These are phyloP conservation scores for Gentiana macrophylla DNA, from an alignment of 257 asterid species.

Conservation along the genomic window DNA sequence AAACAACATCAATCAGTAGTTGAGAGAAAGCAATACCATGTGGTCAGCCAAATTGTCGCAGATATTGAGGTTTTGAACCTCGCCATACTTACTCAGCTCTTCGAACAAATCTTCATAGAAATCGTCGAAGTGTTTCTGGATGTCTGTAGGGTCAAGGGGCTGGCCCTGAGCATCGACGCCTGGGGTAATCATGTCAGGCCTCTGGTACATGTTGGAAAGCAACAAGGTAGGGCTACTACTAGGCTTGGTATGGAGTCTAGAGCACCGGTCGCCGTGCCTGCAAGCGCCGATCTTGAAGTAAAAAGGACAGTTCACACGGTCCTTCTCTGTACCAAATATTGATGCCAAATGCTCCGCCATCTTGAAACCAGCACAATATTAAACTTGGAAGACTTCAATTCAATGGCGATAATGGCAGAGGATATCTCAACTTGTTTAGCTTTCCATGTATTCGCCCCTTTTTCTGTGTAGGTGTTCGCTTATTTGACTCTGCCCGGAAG, in stretches of 20 bases:
- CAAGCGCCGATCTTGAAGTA: slow-evolving; percentile 29
- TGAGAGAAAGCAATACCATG: slow-evolving; percentile 6
- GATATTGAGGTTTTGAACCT: slow-evolving; percentile 21
- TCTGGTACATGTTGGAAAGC: slow-evolving; percentile 17
- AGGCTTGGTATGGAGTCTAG: slow-evolving; percentile 18
- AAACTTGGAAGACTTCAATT: no score
- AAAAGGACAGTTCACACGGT: slow-evolving; percentile 21
- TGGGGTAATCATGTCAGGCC: slow-evolving; percentile 19
- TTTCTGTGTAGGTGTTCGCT: no score
- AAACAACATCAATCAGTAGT: no score
- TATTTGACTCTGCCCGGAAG: no score
- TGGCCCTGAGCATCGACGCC: slow-evolving; percentile 24
- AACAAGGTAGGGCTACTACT: slow-evolving; percentile 17
- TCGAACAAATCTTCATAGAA: slow-evolving; percentile 24
- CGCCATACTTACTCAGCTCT: slow-evolving; percentile 23
- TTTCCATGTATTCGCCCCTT: no score
- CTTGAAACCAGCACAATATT: no score
- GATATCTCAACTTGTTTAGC: no score
- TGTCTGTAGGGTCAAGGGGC: slow-evolving; percentile 19
- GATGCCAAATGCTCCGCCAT: slow-evolving; percentile 25
- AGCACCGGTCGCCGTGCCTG: slow-evolving; percentile 22
- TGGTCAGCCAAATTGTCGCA: slow-evolving; percentile 28
- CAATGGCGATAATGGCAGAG: no score
- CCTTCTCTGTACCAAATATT: slow-evolving; percentile 23
- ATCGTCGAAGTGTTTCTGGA: slow-evolving; percentile 25